Conservation (phyloP, 495 filamentous ascomycete species). For the Xylaria palmicola region DNA sequence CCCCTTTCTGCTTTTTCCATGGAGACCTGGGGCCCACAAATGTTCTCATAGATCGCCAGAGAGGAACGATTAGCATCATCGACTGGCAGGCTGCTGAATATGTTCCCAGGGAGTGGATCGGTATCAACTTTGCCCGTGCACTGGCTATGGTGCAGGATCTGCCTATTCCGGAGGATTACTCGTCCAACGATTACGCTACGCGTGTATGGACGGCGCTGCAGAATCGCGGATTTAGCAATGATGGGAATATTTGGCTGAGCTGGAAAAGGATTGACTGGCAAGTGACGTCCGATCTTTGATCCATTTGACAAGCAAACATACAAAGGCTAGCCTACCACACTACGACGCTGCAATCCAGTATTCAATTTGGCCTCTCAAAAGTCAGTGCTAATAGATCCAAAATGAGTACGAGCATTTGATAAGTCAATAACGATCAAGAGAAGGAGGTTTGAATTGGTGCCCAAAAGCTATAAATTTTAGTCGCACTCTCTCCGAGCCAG, state of each 20-base stretch:
- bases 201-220: not conserved
- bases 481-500: too few species aligned
- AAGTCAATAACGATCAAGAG: too few species aligned
- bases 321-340: not conserved
- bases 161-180: not conserved
- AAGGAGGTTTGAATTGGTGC: too few species aligned
- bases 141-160: not conserved
- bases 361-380: not conserved
- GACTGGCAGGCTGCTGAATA: not conserved
- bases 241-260: not conserved
- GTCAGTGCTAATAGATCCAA: not conserved
- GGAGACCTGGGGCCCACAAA: not conserved
- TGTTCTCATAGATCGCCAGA: not conserved
- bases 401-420: too few species aligned
- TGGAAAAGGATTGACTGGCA: not conserved
- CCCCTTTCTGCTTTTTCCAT: not conserved
- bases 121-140: not conserved
- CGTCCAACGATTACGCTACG: not conserved
- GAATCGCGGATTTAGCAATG: not conserved
- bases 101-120: not conserved
- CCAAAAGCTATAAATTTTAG: too few species aligned
- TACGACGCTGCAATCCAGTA: not conserved
- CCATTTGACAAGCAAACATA: not conserved
- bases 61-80: not conserved
- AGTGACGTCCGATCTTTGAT: not conserved